Base-by-base conservation (phyloP, 2,329 filamentous ascomycete species). In the Westerdykella ornata region DNA sequence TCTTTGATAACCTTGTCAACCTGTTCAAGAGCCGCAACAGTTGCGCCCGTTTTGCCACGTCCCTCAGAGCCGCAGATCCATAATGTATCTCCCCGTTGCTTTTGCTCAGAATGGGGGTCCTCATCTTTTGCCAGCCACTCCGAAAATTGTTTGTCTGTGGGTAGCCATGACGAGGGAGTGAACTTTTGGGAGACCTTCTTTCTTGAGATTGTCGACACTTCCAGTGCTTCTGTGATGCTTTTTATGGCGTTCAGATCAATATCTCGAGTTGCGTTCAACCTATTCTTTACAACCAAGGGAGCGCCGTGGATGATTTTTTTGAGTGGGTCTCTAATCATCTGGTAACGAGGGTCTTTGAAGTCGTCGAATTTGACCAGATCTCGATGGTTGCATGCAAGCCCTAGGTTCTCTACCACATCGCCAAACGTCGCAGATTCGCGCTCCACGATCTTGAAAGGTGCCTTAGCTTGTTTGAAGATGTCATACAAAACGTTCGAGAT, bases 361-460 rank as follows among this genome's bases (percentile, higher is more conserved):
- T 35, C 20, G 12, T 39, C 32, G 19, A 44, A 40, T 18, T 44
- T 44, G 42, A 44, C 42, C 5, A 44, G 37, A 16, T 44, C 42
- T 13, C 37, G n/a, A 20, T 44, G 37, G 26, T 44, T 44, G 33
- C 37, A 39, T 16, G 42, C 37, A 22, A 44, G 42, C 5, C 37
- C 42, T 4, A 37, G 18, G 15, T 41, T 41, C 11, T n/a, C 8
- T 13, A n/a, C 30, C 3, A 17, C 29, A 29, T 31, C 33, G 8
- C 15, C 33, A 17, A 44, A 37, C 2, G 37, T 44, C 13, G 42
- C 32, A 8, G 42, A 40, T 3, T 44, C 19, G 5, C 30, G 42
- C 4, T 31, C 18, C 13, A 37, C 41, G 6, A 41, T 31, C 33
- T 41, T 41, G 8, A 36, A 28, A 15, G 22, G n/a, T 32, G 22